These are phyloP conservation scores for Penicillium hesseltinei DNA, from an alignment of 2,329 filamentous ascomycete genomes.

Conservation along the genomic window DNA sequence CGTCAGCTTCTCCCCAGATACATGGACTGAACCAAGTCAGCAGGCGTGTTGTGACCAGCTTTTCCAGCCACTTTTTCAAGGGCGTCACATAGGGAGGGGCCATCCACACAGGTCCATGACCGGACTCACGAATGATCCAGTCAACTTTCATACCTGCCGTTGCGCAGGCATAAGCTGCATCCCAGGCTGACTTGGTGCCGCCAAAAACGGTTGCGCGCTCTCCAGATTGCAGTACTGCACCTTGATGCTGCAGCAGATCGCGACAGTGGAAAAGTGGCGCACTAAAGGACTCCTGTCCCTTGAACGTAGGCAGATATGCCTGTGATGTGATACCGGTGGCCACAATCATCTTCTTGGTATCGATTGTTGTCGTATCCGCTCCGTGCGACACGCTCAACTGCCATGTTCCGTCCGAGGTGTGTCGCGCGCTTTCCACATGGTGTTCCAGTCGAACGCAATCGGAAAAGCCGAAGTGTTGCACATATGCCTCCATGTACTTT, in stretches of 20 bases:
- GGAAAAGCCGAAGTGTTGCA: constrained; percentile 53
- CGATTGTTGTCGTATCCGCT: constrained; percentile 19
- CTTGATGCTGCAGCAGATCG: constrained; percentile 48
- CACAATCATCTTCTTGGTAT: constrained; percentile 55
- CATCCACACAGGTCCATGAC: constrained; percentile 45
- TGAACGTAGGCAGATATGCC: constrained; percentile 54
- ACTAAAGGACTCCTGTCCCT: constrained; percentile 51
- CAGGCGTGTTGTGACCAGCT: constrained; percentile 64
- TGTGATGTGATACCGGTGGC: constrained; percentile 61
- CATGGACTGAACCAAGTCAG: constrained; percentile 74
- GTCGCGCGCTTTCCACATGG: constrained; percentile 50
- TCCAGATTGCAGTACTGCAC: constrained; percentile 30
- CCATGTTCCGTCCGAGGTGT: constrained; percentile 41
- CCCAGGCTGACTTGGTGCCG: constrained; percentile 63
- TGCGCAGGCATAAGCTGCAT: constrained; percentile 60
- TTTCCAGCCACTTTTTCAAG: constrained; percentile 66
- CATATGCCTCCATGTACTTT: constrained; percentile 57
- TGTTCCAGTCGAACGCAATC: constrained; percentile 51
- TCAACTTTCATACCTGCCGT: constrained; percentile 50
- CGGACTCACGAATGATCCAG: constrained; percentile 43
- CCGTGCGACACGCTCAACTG: constrained; percentile 23
- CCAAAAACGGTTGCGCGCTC: constrained; percentile 53
- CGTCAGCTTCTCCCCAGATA: constrained; percentile 65
- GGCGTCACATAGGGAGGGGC: constrained; percentile 59
- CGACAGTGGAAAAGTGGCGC: constrained; percentile 59